phyloP scores from a whole-genome alignment of 768 basidiomycete genomes.

The Terana coerulea region DNA sequence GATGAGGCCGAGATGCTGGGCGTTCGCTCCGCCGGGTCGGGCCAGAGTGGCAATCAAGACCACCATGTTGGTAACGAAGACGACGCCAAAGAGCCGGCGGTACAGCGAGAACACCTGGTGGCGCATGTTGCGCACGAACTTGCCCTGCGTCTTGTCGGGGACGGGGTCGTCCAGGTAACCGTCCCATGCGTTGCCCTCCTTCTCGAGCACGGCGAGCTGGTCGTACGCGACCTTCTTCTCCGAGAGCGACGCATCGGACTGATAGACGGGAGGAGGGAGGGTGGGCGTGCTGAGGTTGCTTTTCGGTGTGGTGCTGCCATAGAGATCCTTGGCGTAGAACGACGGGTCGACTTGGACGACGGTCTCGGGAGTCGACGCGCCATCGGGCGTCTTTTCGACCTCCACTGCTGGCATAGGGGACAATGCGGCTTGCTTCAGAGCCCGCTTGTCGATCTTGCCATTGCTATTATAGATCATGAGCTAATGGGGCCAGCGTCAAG shows the following conservation, averaged over 20 bases:
- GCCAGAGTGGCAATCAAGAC: conserved; percentile 38
- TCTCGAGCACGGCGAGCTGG: conserved; percentile 23
- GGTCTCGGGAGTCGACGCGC: conserved; percentile 18
- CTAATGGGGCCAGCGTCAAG: neutral
- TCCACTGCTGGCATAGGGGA: neutral
- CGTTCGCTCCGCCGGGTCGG: conserved; percentile 22
- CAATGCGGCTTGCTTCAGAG: conserved; percentile 33
- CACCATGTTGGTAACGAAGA: conserved; percentile 47
- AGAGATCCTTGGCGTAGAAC: conserved; percentile 19
- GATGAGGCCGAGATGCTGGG: conserved; percentile 32
- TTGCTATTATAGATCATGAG: conserved; percentile 15
- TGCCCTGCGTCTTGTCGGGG: conserved; percentile 49
- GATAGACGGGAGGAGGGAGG: conserved; percentile 27
- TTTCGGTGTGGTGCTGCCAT: conserved; percentile 18
- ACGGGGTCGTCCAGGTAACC: conserved; percentile 48
- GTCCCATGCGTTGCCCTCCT: conserved; percentile 37
- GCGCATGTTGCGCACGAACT: conserved; percentile 47
- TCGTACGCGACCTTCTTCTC: conserved; percentile 24
- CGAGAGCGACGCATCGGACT: conserved; percentile 26
- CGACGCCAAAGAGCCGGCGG: conserved; percentile 49
- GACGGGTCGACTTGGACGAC: conserved; percentile 9
- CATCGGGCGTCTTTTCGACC: neutral
- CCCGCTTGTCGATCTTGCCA: conserved; percentile 46
- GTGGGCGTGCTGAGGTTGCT: conserved; percentile 18
- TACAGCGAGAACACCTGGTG: conserved; percentile 54